A percentile compares a stretch with the other conserved stretches of the same genome.
phyloP scores from a whole-genome alignment of 163 green algal genomes.

The Smithsoniella earleae region DNA sequence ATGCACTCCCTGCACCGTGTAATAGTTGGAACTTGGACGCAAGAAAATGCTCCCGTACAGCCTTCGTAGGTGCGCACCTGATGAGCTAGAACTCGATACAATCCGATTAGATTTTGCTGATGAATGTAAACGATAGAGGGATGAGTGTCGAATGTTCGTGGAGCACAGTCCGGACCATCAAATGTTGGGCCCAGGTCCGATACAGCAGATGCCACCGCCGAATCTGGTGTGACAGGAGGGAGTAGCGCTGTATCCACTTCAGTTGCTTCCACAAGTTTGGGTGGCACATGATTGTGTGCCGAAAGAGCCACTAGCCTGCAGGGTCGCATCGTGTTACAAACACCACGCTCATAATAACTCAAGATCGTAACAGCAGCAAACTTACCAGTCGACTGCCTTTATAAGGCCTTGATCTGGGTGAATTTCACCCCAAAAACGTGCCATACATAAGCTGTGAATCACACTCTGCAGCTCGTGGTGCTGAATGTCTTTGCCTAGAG shows the following conservation, averaged over 20 bases:
- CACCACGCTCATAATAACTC: background rate
- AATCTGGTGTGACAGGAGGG: background rate
- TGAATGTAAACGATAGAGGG: background rate
- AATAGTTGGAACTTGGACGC: no score
- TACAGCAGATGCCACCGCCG: background rate
- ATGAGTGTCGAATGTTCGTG: background rate
- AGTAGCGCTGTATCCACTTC: conserved; percentile 7
- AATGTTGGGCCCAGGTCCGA: background rate
- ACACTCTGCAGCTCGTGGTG: conserved; percentile 15
- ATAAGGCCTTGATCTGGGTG: background rate
- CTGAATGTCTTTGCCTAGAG: background rate
- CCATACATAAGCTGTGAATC: conserved; percentile 28
- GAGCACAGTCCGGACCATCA: background rate
- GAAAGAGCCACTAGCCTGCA: conserved; percentile 16
- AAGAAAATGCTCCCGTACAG: no score
- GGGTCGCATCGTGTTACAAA: background rate
- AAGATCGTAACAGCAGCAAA: background rate
- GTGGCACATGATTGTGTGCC: conserved; percentile 9
- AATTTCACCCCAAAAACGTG: conserved; percentile 11
- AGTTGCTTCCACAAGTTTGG: background rate
- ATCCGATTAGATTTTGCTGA: conserved; percentile 15
- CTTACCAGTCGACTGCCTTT: conserved; percentile 16
- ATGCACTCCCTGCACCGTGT: background rate
- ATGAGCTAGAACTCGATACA: conserved; percentile 9
- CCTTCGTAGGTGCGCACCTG: background rate